phyloP scores from a whole-genome alignment of 2,329 filamentous ascomycete genomes.

The Xylariaceae sp. region DNA sequence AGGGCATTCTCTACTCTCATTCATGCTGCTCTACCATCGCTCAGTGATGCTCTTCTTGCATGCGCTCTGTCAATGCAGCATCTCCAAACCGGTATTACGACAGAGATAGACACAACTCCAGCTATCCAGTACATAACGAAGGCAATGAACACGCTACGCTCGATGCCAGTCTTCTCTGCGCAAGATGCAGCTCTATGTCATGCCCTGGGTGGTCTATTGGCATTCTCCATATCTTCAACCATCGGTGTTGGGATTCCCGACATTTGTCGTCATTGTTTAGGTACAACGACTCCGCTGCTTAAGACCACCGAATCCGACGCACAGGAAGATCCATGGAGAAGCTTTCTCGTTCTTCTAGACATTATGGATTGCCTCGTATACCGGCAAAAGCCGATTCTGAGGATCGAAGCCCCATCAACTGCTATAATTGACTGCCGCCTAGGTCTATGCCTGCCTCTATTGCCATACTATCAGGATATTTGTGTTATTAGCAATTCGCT shows the following conservation, averaged over 20 bases:
- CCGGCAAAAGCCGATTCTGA: slow-evolving; percentile 23
- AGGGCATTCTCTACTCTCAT: slow-evolving; percentile 17
- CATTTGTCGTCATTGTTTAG: slow-evolving; percentile 25
- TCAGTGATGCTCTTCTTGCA: slow-evolving; percentile 29
- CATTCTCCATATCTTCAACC: slow-evolving; percentile 25
- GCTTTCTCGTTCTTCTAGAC: slow-evolving; percentile 25
- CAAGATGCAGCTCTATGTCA: slow-evolving; percentile 24
- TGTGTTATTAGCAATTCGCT: slow-evolving; percentile 27
- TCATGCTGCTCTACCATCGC: slow-evolving; percentile 15
- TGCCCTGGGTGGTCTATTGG: slow-evolving; percentile 22
- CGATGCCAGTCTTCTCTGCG: slow-evolving; percentile 18
- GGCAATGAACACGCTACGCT: slow-evolving; percentile 23
- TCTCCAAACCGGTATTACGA: slow-evolving; percentile 13
- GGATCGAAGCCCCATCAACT: slow-evolving; percentile 9
- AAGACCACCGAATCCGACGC: slow-evolving; percentile 10
- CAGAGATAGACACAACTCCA: slow-evolving; percentile 1
- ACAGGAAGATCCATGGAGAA: slow-evolving; percentile 18
- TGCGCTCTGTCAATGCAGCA: slow-evolving; percentile 23
- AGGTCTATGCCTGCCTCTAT: slow-evolving; percentile 26
- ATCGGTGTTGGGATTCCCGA: slow-evolving; percentile 27
- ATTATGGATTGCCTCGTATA: slow-evolving; percentile 28
- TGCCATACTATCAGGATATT: slow-evolving; percentile 29
- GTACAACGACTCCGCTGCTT: slow-evolving; percentile 20
- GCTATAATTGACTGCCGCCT: slow-evolving; percentile 22
- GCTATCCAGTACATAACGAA: slow-evolving; percentile 17